Evolutionary conservation across 495 filamentous ascomycete species (phyloP).

Genomic region (Penicillium nucicola): DNA sequence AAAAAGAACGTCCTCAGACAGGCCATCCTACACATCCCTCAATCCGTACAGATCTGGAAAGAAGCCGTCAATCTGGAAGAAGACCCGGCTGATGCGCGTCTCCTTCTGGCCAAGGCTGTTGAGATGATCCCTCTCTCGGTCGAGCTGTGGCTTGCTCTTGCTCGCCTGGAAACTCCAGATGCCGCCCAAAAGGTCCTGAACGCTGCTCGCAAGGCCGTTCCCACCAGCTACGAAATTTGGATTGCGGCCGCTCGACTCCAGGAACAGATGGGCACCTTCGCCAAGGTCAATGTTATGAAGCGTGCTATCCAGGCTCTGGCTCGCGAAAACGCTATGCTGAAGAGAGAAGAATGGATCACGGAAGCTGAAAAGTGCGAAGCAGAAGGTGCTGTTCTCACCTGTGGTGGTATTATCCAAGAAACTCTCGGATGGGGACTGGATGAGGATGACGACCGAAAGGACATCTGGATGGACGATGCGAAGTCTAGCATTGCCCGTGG

Average conservation of each 20-base stretch:
- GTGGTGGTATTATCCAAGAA: conserved; percentile 81
- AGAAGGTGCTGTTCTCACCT: conserved; percentile 84
- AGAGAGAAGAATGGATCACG: conserved; percentile 93
- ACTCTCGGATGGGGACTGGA: conserved; percentile 92
- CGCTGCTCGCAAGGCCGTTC: conserved; percentile 87
- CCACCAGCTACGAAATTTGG: conserved; percentile 92
- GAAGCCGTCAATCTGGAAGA: conserved; percentile 96
- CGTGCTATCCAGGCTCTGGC: conserved; percentile 87
- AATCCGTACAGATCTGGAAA: conserved; percentile 94
- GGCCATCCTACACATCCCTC: conserved; percentile 83
- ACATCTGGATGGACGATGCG: conserved; percentile 93
- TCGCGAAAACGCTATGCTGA: conserved; percentile 90
- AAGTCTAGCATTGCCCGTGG: conserved; percentile 71
- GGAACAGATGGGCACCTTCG: conserved; percentile 76
- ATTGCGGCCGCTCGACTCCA: conserved; percentile 89
- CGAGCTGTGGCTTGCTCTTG: conserved; percentile 92
- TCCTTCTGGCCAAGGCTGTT: conserved; percentile 87
- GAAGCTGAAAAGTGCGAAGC: conserved; percentile 95
- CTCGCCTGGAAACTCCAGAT: conserved; percentile 80
- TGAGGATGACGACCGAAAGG: conserved; percentile 94
- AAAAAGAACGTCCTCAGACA: conserved; percentile 89
- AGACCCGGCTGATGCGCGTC: conserved; percentile 75
- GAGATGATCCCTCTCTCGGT: conserved; percentile 91
- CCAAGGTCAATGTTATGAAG: conserved; percentile 88
- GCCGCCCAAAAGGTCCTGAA: conserved; percentile 94